Base-by-base conservation (phyloP, 1,284 basidiomycete genomes). In the Sparassis latifolia region DNA sequence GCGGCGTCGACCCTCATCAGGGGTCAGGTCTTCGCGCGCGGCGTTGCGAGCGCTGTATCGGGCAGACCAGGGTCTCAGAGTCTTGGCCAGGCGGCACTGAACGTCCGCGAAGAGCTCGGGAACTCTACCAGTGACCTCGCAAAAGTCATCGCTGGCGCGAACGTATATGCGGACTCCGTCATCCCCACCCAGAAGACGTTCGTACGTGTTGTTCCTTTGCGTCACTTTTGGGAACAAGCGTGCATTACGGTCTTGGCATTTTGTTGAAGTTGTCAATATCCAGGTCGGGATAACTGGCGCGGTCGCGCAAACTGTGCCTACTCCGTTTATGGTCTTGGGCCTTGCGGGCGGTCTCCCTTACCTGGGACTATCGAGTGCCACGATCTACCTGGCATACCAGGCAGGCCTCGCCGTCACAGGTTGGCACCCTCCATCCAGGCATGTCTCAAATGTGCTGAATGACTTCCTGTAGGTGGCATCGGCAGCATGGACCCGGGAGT, bases 311-410 rank as follows among this genome's bases (percentile, higher is more conserved):
- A 68, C 78, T 33, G 88, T 90, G 0, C 89, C 88, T 2, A 74
- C 69, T 44, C 84, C 82, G 9, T 79, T 84, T 49, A 66, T 91
- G 51, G 66, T 78, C n/a, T 79, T 89, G 59, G 88, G 88, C 43
- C 77, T 78, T 30, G 69, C 69, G 64, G 88, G 73, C 35, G 83
- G 84, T 12, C 59, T 96, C 9, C 93, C 93, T 0, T 97, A 97
- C 66, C 63, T 96, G 48, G 88, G 81, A 20, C 86, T 93, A 0
- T 79, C 89, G 0, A 73, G 76, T 0, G 85, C 86, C 0, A 92
- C 91, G 2, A 75, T 94, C 51, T 92, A 90, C 64, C 78, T 92
- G 39, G 86, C 92, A 0, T 79, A 84, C 43, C 81, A 94, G 66
- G 91, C 93, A 9, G 80, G 82, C 41, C 62, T 84, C 10, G 85